Evolutionary conservation across 495 filamentous ascomycete species (phyloP).

Genomic region (Parathielavia hyrcaniae): DNA sequence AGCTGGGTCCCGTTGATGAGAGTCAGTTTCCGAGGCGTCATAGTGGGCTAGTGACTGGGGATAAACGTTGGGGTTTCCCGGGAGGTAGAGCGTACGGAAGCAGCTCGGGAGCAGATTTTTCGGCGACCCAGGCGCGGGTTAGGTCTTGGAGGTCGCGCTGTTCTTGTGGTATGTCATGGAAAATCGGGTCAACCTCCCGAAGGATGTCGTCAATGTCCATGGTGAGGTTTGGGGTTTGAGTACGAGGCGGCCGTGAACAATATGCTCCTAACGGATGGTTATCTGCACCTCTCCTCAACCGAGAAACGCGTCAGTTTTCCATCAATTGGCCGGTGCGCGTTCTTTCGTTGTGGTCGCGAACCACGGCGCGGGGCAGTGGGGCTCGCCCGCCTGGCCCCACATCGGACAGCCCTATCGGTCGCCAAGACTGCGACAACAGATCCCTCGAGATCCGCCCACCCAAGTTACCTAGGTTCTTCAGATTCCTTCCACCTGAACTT

Average conservation of each 20-base stretch:
- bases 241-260: neutral
- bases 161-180: slow-evolving; percentile 49
- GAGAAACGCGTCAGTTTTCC: too few species aligned
- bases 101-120: slow-evolving; percentile 81
- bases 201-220: slow-evolving; percentile 94
- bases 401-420: neutral
- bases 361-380: slow-evolving; percentile 10
- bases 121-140: slow-evolving; percentile 87
- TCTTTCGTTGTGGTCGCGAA: neutral
- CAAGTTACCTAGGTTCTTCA: too few species aligned
- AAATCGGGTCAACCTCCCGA: slow-evolving; percentile 63
- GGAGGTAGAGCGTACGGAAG: slow-evolving; percentile 37
- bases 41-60: slow-evolving; percentile 14
- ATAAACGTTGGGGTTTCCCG: neutral
- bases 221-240: neutral
- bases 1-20: slow-evolving; percentile 34
- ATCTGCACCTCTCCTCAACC: neutral
- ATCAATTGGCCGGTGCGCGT: neutral
- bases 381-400: neutral
- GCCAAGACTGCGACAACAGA: too few species aligned
- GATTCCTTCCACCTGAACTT: too few species aligned
- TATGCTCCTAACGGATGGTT: neutral
- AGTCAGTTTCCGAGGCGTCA: neutral
- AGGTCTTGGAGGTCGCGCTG: slow-evolving; percentile 79
- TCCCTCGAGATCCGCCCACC: too few species aligned